Evolutionary conservation across 257 asterid species (phyloP), one percentile per base, ranked within the genome.

Genomic region (Solanum okadae): DNA sequence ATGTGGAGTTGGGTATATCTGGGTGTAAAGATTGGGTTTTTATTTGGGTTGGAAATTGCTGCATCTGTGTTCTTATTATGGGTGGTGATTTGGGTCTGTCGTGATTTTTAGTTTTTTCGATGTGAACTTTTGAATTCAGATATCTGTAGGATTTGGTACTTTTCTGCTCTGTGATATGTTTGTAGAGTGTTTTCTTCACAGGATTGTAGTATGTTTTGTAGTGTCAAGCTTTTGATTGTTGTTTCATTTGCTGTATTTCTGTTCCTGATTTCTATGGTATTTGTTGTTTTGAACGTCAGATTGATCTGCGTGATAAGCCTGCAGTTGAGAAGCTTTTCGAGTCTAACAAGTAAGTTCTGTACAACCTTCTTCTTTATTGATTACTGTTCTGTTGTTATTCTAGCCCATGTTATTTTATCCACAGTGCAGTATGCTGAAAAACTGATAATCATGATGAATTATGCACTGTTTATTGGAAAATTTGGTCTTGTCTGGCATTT

Each of bases 251-350:
- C 65, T 23, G 46, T 49, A 71, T 27, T 44, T n/a, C 49, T 86
- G 65, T 67, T n/a, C 46, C 18, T 89, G 67, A 86, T 87, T 88
- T 76, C 49, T 83, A 14, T 89, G 82, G 33, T 73, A 15, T 35
- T 67, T 89, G 85, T 67, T 89, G 84, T 44, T 31, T 81, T 86
- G 84, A 73, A 71, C 86, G 92, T 94, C 94, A 97, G 99, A 89
- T 94, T 33, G 99, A 97, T 94, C 92, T 97, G 59, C 96, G 98
- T 79, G 99, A 96, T 91, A 94, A 93, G 92, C 93, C 95, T 14
- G 98, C 95, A 4, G 96, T 97, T 89, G 98, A 94, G 86, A 91
- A 92, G 87, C 92, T 97, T 90, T 96, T 96, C 90, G 94, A 92
- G 88, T 94, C 98, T 46, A 92, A 93, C 88, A 95, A 95, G 99